Percentiles rank a stretch among this genome's conserved stretches.
Conservation (phyloP, 129 eudicot species). For the Saposhnikovia divaricata region DNA sequence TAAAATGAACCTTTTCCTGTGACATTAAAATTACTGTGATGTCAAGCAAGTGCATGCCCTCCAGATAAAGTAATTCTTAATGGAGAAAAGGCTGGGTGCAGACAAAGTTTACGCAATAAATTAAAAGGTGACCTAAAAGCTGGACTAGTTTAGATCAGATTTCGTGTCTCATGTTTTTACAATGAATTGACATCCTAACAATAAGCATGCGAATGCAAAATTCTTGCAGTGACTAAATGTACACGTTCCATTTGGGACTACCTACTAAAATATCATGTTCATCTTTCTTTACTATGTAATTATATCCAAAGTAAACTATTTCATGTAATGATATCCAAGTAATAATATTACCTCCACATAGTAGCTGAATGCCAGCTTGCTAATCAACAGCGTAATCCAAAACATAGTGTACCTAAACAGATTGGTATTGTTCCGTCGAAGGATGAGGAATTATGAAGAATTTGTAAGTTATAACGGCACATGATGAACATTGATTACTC, state of each 20-base stretch:
- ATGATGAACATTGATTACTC: background rate
- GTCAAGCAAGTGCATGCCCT: background rate
- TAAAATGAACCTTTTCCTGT: background rate
- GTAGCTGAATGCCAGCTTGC: slow-evolving; percentile 97
- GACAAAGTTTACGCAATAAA: background rate
- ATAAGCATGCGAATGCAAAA: background rate
- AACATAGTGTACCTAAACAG: slow-evolving; percentile 70
- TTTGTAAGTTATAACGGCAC: too few relatives aligned
- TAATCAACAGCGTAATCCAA: slow-evolving; percentile 70
- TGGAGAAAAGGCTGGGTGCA: background rate
- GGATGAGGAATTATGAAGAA: background rate
- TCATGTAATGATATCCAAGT: background rate
- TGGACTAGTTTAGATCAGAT: background rate
- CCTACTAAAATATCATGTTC: background rate
- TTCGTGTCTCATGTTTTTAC: background rate
- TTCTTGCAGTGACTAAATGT: background rate
- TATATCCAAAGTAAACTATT: background rate
- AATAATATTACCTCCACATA: slow-evolving; percentile 75
- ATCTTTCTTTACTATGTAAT: background rate
- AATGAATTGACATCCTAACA: background rate
- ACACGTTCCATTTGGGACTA: background rate
- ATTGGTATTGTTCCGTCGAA: slow-evolving; percentile 13
- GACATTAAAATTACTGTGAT: background rate
- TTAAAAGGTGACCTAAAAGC: background rate
- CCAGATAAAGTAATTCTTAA: background rate